Evolutionary conservation across 768 basidiomycete species (phyloP).

Genomic region (Glaciozyma martinii): DNA sequence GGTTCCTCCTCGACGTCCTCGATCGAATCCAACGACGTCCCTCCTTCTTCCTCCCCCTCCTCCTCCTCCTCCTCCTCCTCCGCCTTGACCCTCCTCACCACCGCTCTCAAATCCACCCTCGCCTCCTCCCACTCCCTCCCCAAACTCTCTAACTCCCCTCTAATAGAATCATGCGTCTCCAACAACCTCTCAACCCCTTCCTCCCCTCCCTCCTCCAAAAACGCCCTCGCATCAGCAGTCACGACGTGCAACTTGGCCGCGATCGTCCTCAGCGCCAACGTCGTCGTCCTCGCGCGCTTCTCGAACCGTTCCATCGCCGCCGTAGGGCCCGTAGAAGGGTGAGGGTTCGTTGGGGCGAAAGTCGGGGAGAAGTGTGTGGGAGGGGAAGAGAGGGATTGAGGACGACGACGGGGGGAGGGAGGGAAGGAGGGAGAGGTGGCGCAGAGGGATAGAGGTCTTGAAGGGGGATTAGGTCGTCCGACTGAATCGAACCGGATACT

Average conservation of each 20-base stretch:
- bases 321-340: background rate
- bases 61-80: background rate
- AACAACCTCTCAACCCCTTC: background rate
- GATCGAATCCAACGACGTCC: background rate
- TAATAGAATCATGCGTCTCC: conserved; percentile 5
- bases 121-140: conserved; percentile 5
- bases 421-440: too few relatives aligned
- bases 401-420: too few relatives aligned
- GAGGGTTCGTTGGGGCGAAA: background rate
- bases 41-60: background rate
- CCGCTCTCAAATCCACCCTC: background rate
- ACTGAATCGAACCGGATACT: too few relatives aligned
- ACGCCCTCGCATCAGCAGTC: background rate
- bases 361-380: background rate
- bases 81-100: background rate
- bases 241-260: conserved; percentile 12
- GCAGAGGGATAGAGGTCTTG: too few relatives aligned
- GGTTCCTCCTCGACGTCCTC: background rate
- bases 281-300: background rate
- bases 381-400: background rate
- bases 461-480: too few relatives aligned
- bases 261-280: conserved; percentile 1
- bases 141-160: background rate
- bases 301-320: background rate
- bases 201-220: background rate